A percentile compares a stretch with the other conserved stretches of the same genome.
phyloP scores from a whole-genome alignment of 257 asterid genomes.

The Cruciata laevipes region DNA sequence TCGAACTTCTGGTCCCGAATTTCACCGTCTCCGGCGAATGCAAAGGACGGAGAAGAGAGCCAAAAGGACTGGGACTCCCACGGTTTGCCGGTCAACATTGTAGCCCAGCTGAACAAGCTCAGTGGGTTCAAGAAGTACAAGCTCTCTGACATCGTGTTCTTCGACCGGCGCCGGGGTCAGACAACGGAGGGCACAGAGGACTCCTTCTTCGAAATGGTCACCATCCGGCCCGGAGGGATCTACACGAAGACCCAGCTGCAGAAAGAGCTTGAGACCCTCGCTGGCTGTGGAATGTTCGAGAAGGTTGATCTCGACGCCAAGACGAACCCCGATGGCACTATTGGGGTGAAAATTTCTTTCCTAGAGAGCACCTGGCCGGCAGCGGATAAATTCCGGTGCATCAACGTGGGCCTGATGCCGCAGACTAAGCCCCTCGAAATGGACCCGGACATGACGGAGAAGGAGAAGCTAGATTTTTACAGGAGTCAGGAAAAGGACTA shows the following conservation, averaged over 20 bases:
- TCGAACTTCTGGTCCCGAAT: slow-evolving; percentile 56
- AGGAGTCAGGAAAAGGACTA: slow-evolving; percentile 74
- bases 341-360: slow-evolving; percentile 62
- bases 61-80: slow-evolving; percentile 78
- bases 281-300: slow-evolving; percentile 90
- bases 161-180: slow-evolving; percentile 55
- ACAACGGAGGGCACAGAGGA: slow-evolving; percentile 67
- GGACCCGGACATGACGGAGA: slow-evolving; percentile 96
- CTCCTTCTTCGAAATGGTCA: slow-evolving; percentile 89
- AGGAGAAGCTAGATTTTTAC: slow-evolving; percentile 59
- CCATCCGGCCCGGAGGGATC: slow-evolving; percentile 78
- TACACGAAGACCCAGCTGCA: slow-evolving; percentile 83
- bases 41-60: slow-evolving; percentile 65
- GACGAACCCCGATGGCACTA: slow-evolving; percentile 81
- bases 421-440: slow-evolving; percentile 83
- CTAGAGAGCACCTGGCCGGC: slow-evolving; percentile 81
- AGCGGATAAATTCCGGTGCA: slow-evolving; percentile 80
- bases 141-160: slow-evolving; percentile 69
- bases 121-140: slow-evolving; percentile 87
- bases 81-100: slow-evolving; percentile 85
- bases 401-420: slow-evolving; percentile 82
- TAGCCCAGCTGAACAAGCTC: slow-evolving; percentile 70
- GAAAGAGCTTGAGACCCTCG: slow-evolving; percentile 83
- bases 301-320: slow-evolving; percentile 77
- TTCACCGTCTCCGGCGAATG: slow-evolving; percentile 43